Evolutionary conservation across 2,329 filamentous ascomycete genomes (phyloP).

Genomic region (Aspergillus sp.): DNA sequence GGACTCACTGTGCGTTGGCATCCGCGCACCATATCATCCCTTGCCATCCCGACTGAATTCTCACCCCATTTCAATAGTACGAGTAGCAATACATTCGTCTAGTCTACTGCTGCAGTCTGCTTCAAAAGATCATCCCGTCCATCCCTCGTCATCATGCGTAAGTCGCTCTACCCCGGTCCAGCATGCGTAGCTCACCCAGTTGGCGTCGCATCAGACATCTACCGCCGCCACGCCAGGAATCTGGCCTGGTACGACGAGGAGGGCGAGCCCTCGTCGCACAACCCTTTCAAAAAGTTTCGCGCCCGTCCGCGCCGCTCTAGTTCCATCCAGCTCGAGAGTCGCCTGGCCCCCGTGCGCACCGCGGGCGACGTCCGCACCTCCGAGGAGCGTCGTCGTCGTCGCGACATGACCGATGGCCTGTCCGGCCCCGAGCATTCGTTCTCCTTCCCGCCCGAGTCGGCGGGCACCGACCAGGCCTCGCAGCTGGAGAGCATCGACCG

Average conservation of each 20-base stretch:
- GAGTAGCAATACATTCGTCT: too few relatives aligned
- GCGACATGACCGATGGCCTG: conserved; percentile 24
- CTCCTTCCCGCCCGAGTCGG: conserved; percentile 24
- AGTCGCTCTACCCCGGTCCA: too few relatives aligned
- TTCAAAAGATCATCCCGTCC: too few relatives aligned
- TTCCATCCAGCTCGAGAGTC: conserved; percentile 30
- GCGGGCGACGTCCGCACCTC: conserved; percentile 22
- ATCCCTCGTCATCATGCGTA: too few relatives aligned
- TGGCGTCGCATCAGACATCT: conserved; percentile 32
- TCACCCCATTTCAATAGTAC: too few relatives aligned
- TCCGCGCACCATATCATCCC: too few relatives aligned
- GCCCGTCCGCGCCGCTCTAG: conserved; percentile 23
- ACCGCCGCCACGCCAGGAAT: conserved; percentile 35
- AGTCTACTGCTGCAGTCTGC: too few relatives aligned
- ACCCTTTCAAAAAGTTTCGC: conserved; percentile 42
- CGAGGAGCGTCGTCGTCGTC: conserved; percentile 21
- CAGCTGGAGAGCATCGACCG: conserved; percentile 13
- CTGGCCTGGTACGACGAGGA: conserved; percentile 43
- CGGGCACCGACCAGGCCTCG: conserved; percentile 19
- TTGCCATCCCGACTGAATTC: too few relatives aligned
- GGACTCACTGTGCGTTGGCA: too few relatives aligned
- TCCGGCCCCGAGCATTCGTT: conserved; percentile 21
- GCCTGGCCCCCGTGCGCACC: conserved; percentile 19
- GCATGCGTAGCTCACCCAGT: neutral
- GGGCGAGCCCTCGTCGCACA: conserved; percentile 33